phyloP scores from a whole-genome alignment of 1,284 basidiomycete species.

The Ustilago bromivora region DNA sequence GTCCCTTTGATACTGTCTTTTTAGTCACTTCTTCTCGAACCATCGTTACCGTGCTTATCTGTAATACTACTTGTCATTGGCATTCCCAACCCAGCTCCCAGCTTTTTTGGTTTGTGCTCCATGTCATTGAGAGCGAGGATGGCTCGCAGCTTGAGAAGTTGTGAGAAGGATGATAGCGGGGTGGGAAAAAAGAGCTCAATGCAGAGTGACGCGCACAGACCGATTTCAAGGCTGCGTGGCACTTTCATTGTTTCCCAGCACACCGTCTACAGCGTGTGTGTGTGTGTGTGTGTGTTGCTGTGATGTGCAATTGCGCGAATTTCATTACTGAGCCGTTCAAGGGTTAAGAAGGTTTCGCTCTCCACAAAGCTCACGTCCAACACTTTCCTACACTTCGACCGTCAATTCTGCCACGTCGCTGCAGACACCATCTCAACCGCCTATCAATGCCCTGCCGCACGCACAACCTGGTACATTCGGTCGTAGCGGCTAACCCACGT shows the following conservation, averaged over 20 bases:
- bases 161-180: conserved; percentile 2
- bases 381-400: background rate
- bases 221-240: conserved; percentile 7
- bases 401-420: background rate
- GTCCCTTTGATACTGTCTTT: conserved; percentile 7
- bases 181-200: conserved; percentile 6
- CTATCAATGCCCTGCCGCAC: background rate
- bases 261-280: background rate
- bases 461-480: background rate
- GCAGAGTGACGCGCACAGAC: conserved; percentile 45
- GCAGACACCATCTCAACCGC: background rate
- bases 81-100: background rate
- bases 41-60: conserved; percentile 20
- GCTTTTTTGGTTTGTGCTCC: too few species aligned
- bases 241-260: background rate
- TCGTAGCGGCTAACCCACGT: background rate
- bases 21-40: background rate
- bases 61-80: conserved; percentile 31
- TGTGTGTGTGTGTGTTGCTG: conserved; percentile 2
- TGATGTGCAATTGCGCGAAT: conserved; percentile 4
- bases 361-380: background rate
- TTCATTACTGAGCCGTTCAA: conserved; percentile 11
- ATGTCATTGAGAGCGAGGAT: background rate
- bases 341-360: conserved; percentile 7
- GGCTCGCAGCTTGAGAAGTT: background rate